Conservation (phyloP, 1,284 basidiomycete species). For the Cutaneotrichosporon sp. region DNA sequence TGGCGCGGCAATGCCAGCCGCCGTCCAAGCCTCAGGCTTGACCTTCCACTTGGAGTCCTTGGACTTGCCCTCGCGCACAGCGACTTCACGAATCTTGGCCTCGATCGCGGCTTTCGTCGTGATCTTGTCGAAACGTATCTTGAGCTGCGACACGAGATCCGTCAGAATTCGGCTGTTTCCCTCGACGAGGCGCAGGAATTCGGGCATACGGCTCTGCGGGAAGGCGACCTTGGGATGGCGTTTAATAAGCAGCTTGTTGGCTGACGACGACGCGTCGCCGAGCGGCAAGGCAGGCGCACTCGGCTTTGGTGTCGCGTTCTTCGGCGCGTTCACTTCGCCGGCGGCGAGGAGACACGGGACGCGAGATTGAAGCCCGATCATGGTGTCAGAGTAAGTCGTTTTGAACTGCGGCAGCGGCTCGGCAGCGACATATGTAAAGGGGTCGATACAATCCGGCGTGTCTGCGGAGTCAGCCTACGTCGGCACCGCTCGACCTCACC, state of each 20-base stretch:
- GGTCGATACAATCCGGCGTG: conserved; percentile 40
- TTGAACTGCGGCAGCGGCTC: conserved; percentile 31
- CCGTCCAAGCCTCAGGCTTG: conserved; percentile 26
- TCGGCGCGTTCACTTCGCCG: conserved; percentile 12
- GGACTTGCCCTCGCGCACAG: conserved; percentile 34
- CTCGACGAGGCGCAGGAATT: conserved; percentile 36
- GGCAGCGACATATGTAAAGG: conserved; percentile 36
- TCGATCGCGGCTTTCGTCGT: conserved; percentile 46
- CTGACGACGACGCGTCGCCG: conserved; percentile 15
- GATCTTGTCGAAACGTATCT: conserved; percentile 33
- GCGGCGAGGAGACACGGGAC: conserved; percentile 31
- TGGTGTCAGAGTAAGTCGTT: conserved; percentile 26
- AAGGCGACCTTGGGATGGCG: conserved; percentile 36
- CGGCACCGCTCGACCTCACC: conserved; percentile 22
- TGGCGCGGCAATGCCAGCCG: conserved; percentile 2
- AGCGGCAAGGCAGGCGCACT: conserved; percentile 9
- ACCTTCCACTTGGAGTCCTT: conserved; percentile 41
- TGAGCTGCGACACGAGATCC: conserved; percentile 37
- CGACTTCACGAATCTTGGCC: conserved; percentile 42
- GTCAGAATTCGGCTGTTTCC: conserved; percentile 35
- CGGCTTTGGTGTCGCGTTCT: neutral
- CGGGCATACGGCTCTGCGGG: conserved; percentile 31
- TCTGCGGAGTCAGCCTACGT: conserved; percentile 30
- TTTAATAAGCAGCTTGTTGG: conserved; percentile 1
- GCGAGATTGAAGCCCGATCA: conserved; percentile 26